Percentiles rank a stretch among this genome's conserved stretches.
Evolutionary conservation across 352 stramenopile species (phyloP).

Genomic region (Phytophthora europaea): DNA sequence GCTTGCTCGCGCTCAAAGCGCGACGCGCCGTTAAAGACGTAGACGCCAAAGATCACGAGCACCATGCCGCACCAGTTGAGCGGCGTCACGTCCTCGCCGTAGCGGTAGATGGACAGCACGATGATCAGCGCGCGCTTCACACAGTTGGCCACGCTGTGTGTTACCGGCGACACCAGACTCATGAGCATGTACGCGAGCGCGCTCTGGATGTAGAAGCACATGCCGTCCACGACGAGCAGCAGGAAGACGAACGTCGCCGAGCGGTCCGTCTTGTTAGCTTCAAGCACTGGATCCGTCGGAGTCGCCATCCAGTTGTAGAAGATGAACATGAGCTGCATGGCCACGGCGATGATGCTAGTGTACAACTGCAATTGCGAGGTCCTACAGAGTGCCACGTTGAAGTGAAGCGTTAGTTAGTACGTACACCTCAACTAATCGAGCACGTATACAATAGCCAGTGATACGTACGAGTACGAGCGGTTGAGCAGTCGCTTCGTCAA

Average conservation of each 20-base stretch:
- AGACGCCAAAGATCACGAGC: conserved; percentile 91
- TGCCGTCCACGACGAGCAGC: conserved; percentile 71
- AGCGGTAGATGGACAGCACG: conserved; percentile 92
- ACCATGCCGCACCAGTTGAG: conserved; percentile 89
- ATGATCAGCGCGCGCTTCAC: conserved; percentile 93
- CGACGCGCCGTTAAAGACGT: conserved; percentile 84
- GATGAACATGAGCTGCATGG: conserved; percentile 88
- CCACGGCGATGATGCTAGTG: conserved; percentile 87
- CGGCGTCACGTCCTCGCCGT: conserved; percentile 86
- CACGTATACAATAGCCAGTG: neutral
- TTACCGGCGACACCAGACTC: conserved; percentile 92
- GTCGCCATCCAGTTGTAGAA: conserved; percentile 69
- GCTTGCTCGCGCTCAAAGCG: conserved; percentile 63
- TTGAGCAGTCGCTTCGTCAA: conserved; percentile 92
- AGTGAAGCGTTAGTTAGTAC: neutral
- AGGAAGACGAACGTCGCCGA: conserved; percentile 61
- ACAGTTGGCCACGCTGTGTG: conserved; percentile 92
- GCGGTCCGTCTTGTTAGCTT: conserved; percentile 36
- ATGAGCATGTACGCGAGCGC: conserved; percentile 93
- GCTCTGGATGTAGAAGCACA: conserved; percentile 93
- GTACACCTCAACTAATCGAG: neutral
- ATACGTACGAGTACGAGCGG: conserved; percentile 75
- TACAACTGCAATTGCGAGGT: conserved; percentile 92
- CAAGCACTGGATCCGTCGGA: conserved; percentile 34
- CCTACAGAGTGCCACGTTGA: conserved; percentile 32